phyloP scores from a whole-genome alignment of 306 rosid genomes.

The Quercus agrifolia region DNA sequence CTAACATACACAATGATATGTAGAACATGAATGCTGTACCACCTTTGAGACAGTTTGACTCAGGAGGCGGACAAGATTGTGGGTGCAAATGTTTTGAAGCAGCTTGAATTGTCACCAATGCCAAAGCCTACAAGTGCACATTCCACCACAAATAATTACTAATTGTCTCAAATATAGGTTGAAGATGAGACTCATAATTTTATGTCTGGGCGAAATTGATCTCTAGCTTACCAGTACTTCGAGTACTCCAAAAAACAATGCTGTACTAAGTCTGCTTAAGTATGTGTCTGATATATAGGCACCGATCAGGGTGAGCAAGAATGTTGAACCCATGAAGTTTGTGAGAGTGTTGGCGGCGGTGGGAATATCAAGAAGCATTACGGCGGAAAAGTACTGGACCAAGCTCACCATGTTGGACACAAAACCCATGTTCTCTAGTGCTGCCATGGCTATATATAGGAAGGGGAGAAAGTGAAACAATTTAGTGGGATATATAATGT shows the following conservation, averaged over 20 bases:
- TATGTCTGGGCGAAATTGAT: no score
- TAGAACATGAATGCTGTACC: conserved; percentile 48
- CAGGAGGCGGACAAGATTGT: conserved; percentile 21
- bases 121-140: conserved; percentile 45
- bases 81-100: conserved; percentile 53
- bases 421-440: conserved; percentile 85
- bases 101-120: conserved; percentile 54
- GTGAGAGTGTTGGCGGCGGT: conserved; percentile 77
- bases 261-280: conserved; percentile 59
- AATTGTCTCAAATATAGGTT: no score
- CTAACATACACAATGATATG: conserved; percentile 48
- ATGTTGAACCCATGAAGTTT: conserved; percentile 74
- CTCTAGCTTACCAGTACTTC: conserved; percentile 48
- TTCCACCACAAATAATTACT: background rate
- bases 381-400: conserved; percentile 53
- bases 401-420: conserved; percentile 80
- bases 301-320: conserved; percentile 69
- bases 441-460: conserved; percentile 2
- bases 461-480: no score
- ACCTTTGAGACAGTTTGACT: conserved; percentile 53
- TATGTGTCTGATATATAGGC: conserved; percentile 85
- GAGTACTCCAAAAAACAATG: conserved; percentile 60
- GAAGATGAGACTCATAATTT: no score
- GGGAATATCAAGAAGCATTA: conserved; percentile 60
- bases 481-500: no score